A percentile compares a stretch with the other conserved stretches of the same genome.
Conservation (phyloP, 2,329 filamentous ascomycete species). For the Colletotrichum plurivorum region DNA sequence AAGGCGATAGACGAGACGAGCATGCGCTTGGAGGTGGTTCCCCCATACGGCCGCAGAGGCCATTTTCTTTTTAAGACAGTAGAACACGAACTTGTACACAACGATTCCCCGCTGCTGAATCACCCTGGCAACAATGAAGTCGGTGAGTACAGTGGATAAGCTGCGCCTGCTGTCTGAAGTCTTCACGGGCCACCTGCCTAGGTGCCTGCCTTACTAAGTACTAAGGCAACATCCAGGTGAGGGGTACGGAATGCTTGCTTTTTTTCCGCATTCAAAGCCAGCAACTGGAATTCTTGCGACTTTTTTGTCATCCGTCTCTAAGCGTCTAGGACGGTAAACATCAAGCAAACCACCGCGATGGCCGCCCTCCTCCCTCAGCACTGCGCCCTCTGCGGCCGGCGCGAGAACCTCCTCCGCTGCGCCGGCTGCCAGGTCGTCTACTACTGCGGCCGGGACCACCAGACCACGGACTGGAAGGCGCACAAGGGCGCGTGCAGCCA, state of each 20-base stretch:
- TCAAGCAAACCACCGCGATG: background rate
- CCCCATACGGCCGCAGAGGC: background rate
- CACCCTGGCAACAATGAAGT: too few relatives aligned
- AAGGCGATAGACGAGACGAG: slow-evolving; percentile 1
- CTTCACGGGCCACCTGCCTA: background rate
- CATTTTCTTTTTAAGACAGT: slow-evolving; percentile 2
- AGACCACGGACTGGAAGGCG: slow-evolving; percentile 50
- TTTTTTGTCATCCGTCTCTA: background rate
- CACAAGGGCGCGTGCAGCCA: slow-evolving; percentile 58
- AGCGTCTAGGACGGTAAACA: background rate
- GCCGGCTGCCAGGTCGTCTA: slow-evolving; percentile 56
- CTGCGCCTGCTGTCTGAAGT: background rate
- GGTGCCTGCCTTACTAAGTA: too few relatives aligned
- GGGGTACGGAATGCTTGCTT: too few relatives aligned
- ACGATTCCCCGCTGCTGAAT: background rate
- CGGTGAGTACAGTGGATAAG: background rate
- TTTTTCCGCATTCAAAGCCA: too few relatives aligned
- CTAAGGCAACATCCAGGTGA: too few relatives aligned
- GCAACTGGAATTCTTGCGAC: too few relatives aligned
- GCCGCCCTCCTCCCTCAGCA: background rate
- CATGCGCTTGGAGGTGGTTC: background rate
- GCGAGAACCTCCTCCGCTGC: slow-evolving; percentile 53
- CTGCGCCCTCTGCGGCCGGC: slow-evolving; percentile 4
- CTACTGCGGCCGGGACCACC: slow-evolving; percentile 63
- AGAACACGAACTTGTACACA: slow-evolving; percentile 15